A percentile compares a stretch with the other conserved stretches of the same genome.
Conservation (phyloP, 2,329 filamentous ascomycete species). For the Beauveria bassiana region DNA sequence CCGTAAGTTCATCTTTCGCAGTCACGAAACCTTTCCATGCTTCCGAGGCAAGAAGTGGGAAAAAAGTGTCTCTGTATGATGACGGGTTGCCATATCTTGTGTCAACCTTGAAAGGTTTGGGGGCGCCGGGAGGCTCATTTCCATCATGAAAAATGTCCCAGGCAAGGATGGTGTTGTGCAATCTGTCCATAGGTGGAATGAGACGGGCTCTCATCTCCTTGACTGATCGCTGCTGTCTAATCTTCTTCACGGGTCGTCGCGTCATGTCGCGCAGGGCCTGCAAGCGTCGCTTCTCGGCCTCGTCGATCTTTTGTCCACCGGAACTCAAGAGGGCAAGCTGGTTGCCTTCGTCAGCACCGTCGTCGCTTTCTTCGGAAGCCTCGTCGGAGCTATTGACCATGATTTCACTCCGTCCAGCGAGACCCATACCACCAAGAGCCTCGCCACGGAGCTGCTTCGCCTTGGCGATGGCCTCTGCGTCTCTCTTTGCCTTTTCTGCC, state of each 20-base stretch:
- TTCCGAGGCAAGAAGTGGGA: constrained; percentile 82
- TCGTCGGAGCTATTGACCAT: constrained; percentile 84
- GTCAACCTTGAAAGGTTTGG: constrained; percentile 67
- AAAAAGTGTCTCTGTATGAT: constrained; percentile 83
- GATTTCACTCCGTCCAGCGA: constrained; percentile 74
- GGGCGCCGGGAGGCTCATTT: constrained; percentile 73
- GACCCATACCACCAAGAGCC: constrained; percentile 39
- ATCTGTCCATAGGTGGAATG: constrained; percentile 74
- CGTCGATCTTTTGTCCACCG: constrained; percentile 41
- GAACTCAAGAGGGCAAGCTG: constrained; percentile 41
- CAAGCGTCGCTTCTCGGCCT: constrained; percentile 37
- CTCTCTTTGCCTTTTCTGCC: constrained; percentile 65
- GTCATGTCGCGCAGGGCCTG: constrained; percentile 46
- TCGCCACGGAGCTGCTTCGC: constrained; percentile 44
- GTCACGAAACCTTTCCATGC: constrained; percentile 94
- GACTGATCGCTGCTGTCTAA: constrained; percentile 68
- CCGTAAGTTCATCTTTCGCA: constrained; percentile 75
- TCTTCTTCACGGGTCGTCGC: constrained; percentile 74
- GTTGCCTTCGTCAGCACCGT: constrained; percentile 49
- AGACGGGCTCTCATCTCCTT: constrained; percentile 94
- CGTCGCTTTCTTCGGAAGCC: constrained; percentile 61
- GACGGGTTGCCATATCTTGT: constrained; percentile 67
- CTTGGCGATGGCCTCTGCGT: constrained; percentile 63
- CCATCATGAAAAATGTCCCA: constrained; percentile 95
- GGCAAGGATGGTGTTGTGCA: constrained; percentile 79